Evolutionary conservation across 768 basidiomycete genomes (phyloP).

Genomic region (Pleurotus tuber-regium): DNA sequence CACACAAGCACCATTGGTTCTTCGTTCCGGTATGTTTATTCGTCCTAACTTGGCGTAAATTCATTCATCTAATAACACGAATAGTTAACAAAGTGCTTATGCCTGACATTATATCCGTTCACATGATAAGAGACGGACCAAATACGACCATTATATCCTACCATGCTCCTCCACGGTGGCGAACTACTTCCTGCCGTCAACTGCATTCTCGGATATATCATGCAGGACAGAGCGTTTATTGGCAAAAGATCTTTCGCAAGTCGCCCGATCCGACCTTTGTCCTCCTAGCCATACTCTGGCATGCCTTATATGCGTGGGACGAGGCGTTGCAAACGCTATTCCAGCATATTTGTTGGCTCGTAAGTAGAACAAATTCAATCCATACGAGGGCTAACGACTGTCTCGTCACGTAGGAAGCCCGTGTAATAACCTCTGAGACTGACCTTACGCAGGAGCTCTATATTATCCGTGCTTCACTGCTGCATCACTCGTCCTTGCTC

Average conservation of each 20-base stretch:
- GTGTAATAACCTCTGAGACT: constrained; percentile 40
- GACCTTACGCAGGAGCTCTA: constrained; percentile 48
- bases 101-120: constrained; percentile 46
- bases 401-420: constrained; percentile 39
- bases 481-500: constrained; percentile 47
- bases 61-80: neutral
- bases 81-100: constrained; percentile 34
- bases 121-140: constrained; percentile 39
- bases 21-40: constrained; percentile 28
- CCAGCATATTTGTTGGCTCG: constrained; percentile 45
- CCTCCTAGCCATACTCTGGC: constrained; percentile 54
- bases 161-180: constrained; percentile 30
- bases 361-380: constrained; percentile 23
- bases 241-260: constrained; percentile 37
- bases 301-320: constrained; percentile 62
- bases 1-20: constrained; percentile 35
- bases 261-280: constrained; percentile 55
- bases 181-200: constrained; percentile 33
- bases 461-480: constrained; percentile 49
- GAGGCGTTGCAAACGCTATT: constrained; percentile 54
- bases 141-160: constrained; percentile 49
- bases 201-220: constrained; percentile 48
- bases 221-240: constrained; percentile 46
- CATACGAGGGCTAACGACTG: neutral
- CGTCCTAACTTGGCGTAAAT: neutral